Conservation (phyloP, 2,329 filamentous ascomycete species). For the Pyricularia grisea region DNA sequence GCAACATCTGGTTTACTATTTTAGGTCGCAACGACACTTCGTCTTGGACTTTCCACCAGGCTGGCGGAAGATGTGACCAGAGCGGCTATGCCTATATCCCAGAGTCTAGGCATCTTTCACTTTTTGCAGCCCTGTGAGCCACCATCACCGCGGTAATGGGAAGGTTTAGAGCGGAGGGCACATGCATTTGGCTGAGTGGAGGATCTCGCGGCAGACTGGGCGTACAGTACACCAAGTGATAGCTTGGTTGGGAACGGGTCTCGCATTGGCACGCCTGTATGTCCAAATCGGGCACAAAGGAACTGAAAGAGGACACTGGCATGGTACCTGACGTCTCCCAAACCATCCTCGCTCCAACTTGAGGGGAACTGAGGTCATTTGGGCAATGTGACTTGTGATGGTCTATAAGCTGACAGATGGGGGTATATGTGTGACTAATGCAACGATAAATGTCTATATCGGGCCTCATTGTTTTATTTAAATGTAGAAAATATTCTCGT, state of each 20-base stretch:
- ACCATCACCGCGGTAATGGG: neutral
- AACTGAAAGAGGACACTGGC: neutral
- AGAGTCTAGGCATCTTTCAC: neutral
- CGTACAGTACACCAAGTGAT: neutral
- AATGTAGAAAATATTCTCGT: neutral
- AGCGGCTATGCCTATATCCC: neutral
- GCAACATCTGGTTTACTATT: neutral
- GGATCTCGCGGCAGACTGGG: neutral
- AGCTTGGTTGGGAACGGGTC: neutral
- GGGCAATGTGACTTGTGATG: neutral
- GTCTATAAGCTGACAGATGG: neutral
- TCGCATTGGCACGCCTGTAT: neutral
- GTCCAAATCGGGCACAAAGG: neutral
- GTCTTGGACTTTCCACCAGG: neutral
- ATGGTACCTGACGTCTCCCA: neutral
- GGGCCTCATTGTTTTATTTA: neutral
- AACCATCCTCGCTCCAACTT: neutral
- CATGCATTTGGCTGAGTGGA: neutral
- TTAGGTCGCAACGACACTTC: neutral
- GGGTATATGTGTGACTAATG: neutral
- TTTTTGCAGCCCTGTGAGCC: neutral
- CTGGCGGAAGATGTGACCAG: neutral
- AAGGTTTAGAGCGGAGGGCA: neutral
- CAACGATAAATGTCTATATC: neutral
- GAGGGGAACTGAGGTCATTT: neutral